These are phyloP conservation scores for Volvariella surrecta DNA, from an alignment of 1,284 basidiomycete species.

Conservation along the genomic window DNA sequence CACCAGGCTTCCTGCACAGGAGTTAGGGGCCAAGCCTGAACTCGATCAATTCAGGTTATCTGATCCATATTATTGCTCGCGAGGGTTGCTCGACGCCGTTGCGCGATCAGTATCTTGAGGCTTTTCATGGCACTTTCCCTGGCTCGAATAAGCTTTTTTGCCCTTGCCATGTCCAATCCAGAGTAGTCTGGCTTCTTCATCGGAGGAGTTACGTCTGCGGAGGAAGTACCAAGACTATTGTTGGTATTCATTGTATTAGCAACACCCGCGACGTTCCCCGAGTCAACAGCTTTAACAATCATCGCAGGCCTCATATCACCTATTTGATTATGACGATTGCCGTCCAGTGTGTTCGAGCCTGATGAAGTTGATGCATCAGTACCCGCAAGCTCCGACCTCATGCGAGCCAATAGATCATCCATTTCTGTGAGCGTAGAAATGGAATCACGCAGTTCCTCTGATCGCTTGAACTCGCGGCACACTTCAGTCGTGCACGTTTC, in stretches of 20 bases:
- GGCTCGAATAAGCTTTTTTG: constrained; percentile 31
- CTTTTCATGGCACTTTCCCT: constrained; percentile 32
- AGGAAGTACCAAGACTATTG: background rate
- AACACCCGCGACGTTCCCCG: background rate
- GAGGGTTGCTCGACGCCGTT: constrained; percentile 5
- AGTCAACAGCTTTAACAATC: constrained; percentile 5
- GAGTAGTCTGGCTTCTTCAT: constrained; percentile 25
- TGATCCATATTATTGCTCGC: background rate
- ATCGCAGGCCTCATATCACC: background rate
- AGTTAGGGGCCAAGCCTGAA: too few species aligned
- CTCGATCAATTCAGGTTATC: too few species aligned
- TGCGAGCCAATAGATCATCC: constrained; percentile 48
- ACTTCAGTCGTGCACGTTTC: constrained; percentile 68
- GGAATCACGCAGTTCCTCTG: constrained; percentile 56
- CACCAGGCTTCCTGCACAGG: too few species aligned
- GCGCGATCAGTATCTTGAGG: constrained; percentile 28
- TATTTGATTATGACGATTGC: too few species aligned
- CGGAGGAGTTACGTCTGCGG: background rate
- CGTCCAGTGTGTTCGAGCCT: too few species aligned
- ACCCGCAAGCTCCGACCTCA: constrained; percentile 41
- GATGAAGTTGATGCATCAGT: too few species aligned
- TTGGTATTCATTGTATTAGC: too few species aligned
- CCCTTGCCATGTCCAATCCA: constrained; percentile 28
- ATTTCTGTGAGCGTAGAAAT: constrained; percentile 49
- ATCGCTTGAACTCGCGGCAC: constrained; percentile 53